phyloP scores from a whole-genome alignment of 179 eudicot species.

The Silene vulgaris region DNA sequence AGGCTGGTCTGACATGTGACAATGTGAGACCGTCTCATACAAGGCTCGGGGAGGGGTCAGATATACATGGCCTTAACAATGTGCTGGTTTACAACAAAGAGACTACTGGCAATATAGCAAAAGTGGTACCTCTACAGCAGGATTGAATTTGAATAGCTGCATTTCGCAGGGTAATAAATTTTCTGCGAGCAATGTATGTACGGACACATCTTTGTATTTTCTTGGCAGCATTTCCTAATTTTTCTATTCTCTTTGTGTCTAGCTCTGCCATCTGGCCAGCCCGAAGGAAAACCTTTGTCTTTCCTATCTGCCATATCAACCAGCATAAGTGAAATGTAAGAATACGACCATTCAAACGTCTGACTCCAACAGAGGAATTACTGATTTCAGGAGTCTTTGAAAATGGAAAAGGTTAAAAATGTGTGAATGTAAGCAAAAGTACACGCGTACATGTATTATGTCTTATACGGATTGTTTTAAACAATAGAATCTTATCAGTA shows the following conservation, averaged over 20 bases:
- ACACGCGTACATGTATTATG: background rate
- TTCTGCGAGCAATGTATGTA: conserved; percentile 84
- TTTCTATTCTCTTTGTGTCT: conserved; percentile 90
- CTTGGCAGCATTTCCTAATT: conserved; percentile 83
- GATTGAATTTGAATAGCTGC: conserved; percentile 88
- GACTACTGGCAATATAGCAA: background rate
- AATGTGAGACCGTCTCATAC: background rate
- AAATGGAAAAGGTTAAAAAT: conserved; percentile 5
- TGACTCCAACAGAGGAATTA: background rate
- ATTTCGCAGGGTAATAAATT: conserved; percentile 52
- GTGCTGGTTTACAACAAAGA: background rate
- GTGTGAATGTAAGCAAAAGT: background rate
- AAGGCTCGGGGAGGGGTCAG: background rate
- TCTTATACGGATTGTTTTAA: background rate
- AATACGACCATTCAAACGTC: conserved; percentile 3
- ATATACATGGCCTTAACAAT: no score
- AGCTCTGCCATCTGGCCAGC: conserved; percentile 99
- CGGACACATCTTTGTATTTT: conserved; percentile 82
- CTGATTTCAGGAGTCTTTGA: background rate
- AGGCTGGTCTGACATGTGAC: conserved; percentile 1
- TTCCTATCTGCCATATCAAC: conserved; percentile 70
- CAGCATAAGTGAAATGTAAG: conserved; percentile 14
- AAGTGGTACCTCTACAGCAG: conserved; percentile 72
- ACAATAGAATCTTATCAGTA: background rate
- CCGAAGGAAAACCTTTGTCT: conserved; percentile 89